Percentiles rank a stretch among this genome's conserved stretches.
Evolutionary conservation across 257 asterid genomes (phyloP).

Genomic region (Solanum chmielewskii): DNA sequence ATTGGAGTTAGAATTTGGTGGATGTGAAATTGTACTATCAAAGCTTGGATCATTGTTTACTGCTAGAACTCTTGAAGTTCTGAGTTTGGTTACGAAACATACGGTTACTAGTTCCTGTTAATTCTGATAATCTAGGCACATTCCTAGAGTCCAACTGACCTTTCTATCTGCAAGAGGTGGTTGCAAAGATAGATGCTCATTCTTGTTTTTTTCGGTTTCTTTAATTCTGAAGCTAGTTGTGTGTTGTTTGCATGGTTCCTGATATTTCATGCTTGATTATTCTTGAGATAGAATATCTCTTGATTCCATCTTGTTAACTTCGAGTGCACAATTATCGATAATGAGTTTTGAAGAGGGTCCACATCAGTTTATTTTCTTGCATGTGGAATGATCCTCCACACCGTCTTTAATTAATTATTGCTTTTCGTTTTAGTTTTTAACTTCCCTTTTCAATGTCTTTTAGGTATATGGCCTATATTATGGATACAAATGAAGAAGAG

Average conservation of each 20-base stretch:
- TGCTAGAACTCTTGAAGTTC: background rate
- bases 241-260: background rate
- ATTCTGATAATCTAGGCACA: background rate
- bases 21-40: background rate
- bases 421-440: background rate
- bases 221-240: background rate
- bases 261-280: background rate
- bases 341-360: background rate
- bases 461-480: constrained; percentile 99
- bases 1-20: background rate
- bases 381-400: background rate
- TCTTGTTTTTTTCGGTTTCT: background rate
- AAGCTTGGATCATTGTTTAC: background rate
- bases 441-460: background rate
- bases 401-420: background rate
- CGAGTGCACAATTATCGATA: background rate
- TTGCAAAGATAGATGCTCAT: background rate
- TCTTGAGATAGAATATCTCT: background rate
- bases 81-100: background rate
- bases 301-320: background rate
- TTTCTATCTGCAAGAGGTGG: background rate
- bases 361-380: background rate
- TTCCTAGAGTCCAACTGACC: background rate
- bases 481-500: constrained; percentile 99
- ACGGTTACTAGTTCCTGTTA: background rate